These are phyloP conservation scores for Vitis riparia DNA, from an alignment of 164 flowering plant genomes.

Conservation along the genomic window DNA sequence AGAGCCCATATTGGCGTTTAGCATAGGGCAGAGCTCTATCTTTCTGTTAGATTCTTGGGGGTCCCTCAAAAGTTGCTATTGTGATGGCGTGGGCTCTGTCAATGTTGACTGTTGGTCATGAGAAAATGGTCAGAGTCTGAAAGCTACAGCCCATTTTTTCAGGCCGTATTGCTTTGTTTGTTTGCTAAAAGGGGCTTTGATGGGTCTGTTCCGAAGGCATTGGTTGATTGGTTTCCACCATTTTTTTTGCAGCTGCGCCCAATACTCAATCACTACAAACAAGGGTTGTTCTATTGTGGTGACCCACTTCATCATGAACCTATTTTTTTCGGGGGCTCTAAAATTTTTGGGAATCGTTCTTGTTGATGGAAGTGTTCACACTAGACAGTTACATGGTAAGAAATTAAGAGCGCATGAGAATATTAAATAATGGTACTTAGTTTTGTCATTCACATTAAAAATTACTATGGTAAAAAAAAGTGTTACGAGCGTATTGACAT, in stretches of 20 bases:
- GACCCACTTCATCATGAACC: neutral
- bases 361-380: neutral
- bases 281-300: neutral
- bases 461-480: too few species aligned
- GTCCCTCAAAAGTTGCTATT: neutral
- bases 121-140: neutral
- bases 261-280: neutral
- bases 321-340: neutral
- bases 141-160: neutral
- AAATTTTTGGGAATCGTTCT: neutral
- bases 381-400: neutral
- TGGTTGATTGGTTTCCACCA: neutral
- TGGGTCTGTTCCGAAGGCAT: neutral
- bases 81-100: neutral
- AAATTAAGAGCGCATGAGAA: too few species aligned
- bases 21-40: neutral
- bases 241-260: too few species aligned
- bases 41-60: conserved; percentile 15
- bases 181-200: neutral
- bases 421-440: too few species aligned
- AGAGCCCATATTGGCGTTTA: too few species aligned
- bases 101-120: conserved; percentile 12
- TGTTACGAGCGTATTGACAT: too few species aligned
- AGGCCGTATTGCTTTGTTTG: conserved; percentile 13
- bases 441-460: too few species aligned